Conservation (phyloP, 2,329 filamentous ascomycete genomes). For the Torrubiellomyces zombiae region DNA sequence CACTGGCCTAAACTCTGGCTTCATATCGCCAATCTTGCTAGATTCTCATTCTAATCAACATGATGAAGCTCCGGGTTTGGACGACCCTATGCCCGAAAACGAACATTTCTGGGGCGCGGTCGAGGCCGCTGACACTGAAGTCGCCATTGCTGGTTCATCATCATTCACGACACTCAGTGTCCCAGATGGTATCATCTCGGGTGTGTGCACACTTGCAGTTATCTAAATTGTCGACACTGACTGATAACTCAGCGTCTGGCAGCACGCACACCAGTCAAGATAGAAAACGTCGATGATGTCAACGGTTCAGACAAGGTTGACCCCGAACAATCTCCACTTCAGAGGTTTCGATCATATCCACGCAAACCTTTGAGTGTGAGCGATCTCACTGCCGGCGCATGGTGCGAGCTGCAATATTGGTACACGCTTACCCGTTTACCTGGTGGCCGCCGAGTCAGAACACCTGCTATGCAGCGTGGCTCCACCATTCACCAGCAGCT, state of each 20-base stretch:
- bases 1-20: too few relatives aligned
- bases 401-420: conserved; percentile 92
- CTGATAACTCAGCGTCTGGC: conserved; percentile 60
- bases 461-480: conserved; percentile 70
- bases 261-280: too few relatives aligned
- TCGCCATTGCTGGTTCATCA: conserved; percentile 5
- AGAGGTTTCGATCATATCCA: conserved; percentile 62
- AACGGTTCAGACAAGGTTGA: conserved; percentile 6
- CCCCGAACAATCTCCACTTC: conserved; percentile 40
- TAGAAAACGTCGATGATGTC: conserved; percentile 7
- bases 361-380: conserved; percentile 72
- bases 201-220: too few relatives aligned
- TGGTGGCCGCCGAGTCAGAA: conserved; percentile 57
- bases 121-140: neutral
- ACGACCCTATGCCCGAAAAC: too few relatives aligned
- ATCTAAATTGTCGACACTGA: conserved; percentile 10
- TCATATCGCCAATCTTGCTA: too few relatives aligned
- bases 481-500: conserved; percentile 64
- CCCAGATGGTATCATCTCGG: too few relatives aligned
- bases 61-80: neutral
- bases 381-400: conserved; percentile 74
- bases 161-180: too few relatives aligned
- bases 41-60: too few relatives aligned
- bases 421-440: conserved; percentile 62
- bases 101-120: too few relatives aligned